These are phyloP conservation scores for Penicillium sp. DNA, from an alignment of 2,329 filamentous ascomycete species.

Conservation along the genomic window DNA sequence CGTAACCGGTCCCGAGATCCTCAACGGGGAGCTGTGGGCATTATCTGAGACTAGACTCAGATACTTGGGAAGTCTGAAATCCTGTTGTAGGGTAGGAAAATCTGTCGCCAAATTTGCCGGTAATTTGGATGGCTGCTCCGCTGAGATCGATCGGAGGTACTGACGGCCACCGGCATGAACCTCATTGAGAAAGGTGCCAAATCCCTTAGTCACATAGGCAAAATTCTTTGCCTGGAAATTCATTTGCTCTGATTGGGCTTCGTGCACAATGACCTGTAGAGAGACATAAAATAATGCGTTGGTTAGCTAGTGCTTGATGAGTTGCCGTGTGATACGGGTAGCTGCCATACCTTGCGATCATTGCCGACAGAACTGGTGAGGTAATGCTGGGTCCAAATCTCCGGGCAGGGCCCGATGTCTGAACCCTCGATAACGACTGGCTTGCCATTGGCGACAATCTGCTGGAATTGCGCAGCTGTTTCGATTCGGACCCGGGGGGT, in stretches of 20 bases:
- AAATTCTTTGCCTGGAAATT: slow-evolving; percentile 86
- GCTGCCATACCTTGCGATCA: slow-evolving; percentile 57
- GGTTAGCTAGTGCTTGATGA: background rate
- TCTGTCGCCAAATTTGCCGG: slow-evolving; percentile 71
- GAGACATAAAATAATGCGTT: background rate
- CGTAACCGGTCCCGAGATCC: slow-evolving; percentile 75
- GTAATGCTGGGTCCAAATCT: slow-evolving; percentile 69
- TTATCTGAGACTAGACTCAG: slow-evolving; percentile 62
- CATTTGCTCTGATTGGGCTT: slow-evolving; percentile 66
- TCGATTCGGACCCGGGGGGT: slow-evolving; percentile 58
- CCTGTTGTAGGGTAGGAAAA: slow-evolving; percentile 67
- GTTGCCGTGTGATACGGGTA: slow-evolving; percentile 18
- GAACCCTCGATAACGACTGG: slow-evolving; percentile 68
- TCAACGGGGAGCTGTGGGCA: slow-evolving; percentile 74
- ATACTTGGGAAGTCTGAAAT: slow-evolving; percentile 69
- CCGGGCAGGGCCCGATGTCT: slow-evolving; percentile 66
- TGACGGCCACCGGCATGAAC: slow-evolving; percentile 61
- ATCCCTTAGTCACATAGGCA: slow-evolving; percentile 66
- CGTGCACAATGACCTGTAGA: slow-evolving; percentile 70
- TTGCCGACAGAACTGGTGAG: slow-evolving; percentile 63
- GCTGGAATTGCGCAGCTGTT: slow-evolving; percentile 59
- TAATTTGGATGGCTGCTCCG: slow-evolving; percentile 64
- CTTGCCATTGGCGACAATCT: slow-evolving; percentile 57
- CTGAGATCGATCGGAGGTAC: slow-evolving; percentile 78
- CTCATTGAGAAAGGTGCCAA: slow-evolving; percentile 66